Evolutionary conservation across 495 filamentous ascomycete species (phyloP).

Genomic region (Penicillium simplicissimum): DNA sequence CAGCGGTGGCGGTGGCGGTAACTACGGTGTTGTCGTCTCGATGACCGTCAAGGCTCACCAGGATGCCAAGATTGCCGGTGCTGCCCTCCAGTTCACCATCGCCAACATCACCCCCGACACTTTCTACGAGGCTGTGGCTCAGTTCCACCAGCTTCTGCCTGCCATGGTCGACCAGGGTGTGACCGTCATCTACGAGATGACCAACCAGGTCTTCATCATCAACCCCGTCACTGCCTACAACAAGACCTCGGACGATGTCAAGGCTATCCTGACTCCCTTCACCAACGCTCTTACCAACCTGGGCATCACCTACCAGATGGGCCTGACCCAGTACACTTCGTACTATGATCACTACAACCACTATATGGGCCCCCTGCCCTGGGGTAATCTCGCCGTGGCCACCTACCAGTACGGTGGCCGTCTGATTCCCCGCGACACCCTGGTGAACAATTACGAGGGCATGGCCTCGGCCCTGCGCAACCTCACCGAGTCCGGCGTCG

Average conservation of each 20-base stretch:
- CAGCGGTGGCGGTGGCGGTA: slow-evolving; percentile 65
- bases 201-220: slow-evolving; percentile 46
- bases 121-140: slow-evolving; percentile 46
- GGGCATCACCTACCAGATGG: slow-evolving; percentile 28
- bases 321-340: slow-evolving; percentile 34
- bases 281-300: slow-evolving; percentile 28
- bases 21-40: slow-evolving; percentile 61
- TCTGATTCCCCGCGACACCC: slow-evolving; percentile 53
- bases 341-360: slow-evolving; percentile 53
- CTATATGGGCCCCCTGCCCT: slow-evolving; percentile 40
- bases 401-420: slow-evolving; percentile 59
- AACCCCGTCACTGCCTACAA: slow-evolving; percentile 42
- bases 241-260: slow-evolving; percentile 30
- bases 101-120: slow-evolving; percentile 35
- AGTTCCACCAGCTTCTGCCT: slow-evolving; percentile 48
- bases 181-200: slow-evolving; percentile 51
- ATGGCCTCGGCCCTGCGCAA: slow-evolving; percentile 39
- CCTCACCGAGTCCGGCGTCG: slow-evolving; percentile 42
- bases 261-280: slow-evolving; percentile 36
- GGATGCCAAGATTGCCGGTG: slow-evolving; percentile 41
- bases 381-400: slow-evolving; percentile 45
- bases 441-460: slow-evolving; percentile 46
- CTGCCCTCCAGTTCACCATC: slow-evolving; percentile 29
- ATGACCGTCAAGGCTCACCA: slow-evolving; percentile 48
- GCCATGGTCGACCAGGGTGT: slow-evolving; percentile 52